Evolutionary conservation across 805 yeast species (phyloP).

Genomic region (Zygotorulaspora florentina): DNA sequence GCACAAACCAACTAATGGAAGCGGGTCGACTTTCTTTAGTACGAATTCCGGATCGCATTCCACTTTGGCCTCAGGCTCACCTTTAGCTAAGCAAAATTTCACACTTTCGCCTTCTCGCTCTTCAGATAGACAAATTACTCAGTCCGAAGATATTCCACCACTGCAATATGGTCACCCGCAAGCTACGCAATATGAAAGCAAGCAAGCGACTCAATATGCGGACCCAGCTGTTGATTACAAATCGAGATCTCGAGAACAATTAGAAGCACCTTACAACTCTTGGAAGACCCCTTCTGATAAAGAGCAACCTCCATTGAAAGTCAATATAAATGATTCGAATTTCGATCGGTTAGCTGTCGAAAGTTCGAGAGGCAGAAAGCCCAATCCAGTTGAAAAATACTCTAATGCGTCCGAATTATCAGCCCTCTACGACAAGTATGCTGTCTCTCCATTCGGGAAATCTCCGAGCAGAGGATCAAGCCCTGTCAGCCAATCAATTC

Average conservation of each 20-base stretch:
- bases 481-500: slow-evolving; percentile 11
- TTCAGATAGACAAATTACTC: not conserved
- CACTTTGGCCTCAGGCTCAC: slow-evolving; percentile 8
- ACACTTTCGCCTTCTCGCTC: not conserved
- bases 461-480: slow-evolving; percentile 1
- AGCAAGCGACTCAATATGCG: slow-evolving; percentile 1
- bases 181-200: not conserved
- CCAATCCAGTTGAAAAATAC: slow-evolving; percentile 6
- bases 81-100: slow-evolving; percentile 2
- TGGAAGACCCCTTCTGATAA: not conserved
- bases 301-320: slow-evolving; percentile 3
- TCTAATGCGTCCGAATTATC: slow-evolving; percentile 14
- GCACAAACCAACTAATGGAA: slow-evolving; percentile 8
- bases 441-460: slow-evolving; percentile 18
- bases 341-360: slow-evolving; percentile 7
- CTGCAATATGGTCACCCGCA: slow-evolving; percentile 2
- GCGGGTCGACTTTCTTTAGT: slow-evolving; percentile 3
- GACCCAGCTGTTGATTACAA: not conserved
- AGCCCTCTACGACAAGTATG: slow-evolving; percentile 21
- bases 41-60: slow-evolving; percentile 5
- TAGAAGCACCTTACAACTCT: not conserved
- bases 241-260: not conserved
- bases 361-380: slow-evolving; percentile 1
- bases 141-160: slow-evolving; percentile 2
- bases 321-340: slow-evolving; percentile 11